Base-by-base conservation (phyloP, 2,329 filamentous ascomycete species). In the Trichothecium sympodiale region DNA sequence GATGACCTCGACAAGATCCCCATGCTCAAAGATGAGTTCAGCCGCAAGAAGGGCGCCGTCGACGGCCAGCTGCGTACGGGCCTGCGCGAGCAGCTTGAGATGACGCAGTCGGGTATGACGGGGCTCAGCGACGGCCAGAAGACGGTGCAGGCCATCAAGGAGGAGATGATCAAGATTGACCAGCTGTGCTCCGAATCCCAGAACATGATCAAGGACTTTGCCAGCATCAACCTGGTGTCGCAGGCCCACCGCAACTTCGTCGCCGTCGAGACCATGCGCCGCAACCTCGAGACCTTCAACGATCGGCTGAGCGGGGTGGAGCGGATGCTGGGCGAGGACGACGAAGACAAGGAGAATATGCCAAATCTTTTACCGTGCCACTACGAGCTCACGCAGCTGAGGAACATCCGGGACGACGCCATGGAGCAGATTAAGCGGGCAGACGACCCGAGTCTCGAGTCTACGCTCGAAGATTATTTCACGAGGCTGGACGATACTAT, bases 111-210 rank as follows among this genome's bases (percentile, higher is more conserved):
- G 46, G 91, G 91, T 56, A 94, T 98, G 79, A 81, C 67, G 45
- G 83, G 83, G 43, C 80, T 98, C 45, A 77, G 76, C 31, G 87
- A 95, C 54, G 88, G 88, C 38, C 88, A 96, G 60, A 83, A 88
- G 57, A 85, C 85, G 41, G 84, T 98, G 26, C 82, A 85, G 54
- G 76, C 83, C 49, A 95, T 95, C 62, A 94, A 94, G 60, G 89
- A 96, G 46, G 91, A 98, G 65, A 91, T 98, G 77, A 87, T 93
- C 69, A 93, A 89, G 62, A 96, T 98, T 51, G 91, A 98, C 65
- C 87, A 85, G 62, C 75, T 98, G 44, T 98, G 91, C 64, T 87
- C 88, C 43, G 93, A 98, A 61, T 88, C 88, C 37, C 89, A 96
- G 65, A 86, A 85, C 55, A 95, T 95, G 77, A 94, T 98, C 52